Conservation (phyloP, 2,329 filamentous ascomycete species). For the Fusarium subtropicale region DNA sequence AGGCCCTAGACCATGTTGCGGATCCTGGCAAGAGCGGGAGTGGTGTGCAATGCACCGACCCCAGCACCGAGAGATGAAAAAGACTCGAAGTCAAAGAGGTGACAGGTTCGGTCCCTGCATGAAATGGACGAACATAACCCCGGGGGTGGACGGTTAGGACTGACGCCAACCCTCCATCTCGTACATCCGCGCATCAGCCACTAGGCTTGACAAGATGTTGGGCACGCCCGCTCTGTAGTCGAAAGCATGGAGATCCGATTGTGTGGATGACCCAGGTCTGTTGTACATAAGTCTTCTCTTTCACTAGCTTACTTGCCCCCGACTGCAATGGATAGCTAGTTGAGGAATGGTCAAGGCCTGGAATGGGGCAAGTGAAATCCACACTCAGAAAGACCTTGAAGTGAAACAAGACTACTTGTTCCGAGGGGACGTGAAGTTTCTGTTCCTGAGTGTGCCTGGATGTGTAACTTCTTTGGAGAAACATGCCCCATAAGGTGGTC, state of each 20-base stretch:
- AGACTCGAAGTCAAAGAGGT: slow-evolving; percentile 5
- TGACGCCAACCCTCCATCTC: slow-evolving; percentile 31
- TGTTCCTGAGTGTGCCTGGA: slow-evolving; percentile 38
- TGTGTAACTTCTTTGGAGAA: slow-evolving; percentile 27
- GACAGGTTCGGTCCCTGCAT: slow-evolving; percentile 44
- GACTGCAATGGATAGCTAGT: slow-evolving; percentile 36
- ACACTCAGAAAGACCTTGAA: slow-evolving; percentile 41
- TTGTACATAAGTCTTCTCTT: slow-evolving; percentile 12
- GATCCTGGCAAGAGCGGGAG: slow-evolving; percentile 32
- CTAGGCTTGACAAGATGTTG: slow-evolving; percentile 25
- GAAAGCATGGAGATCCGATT: neutral
- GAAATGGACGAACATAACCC: slow-evolving; percentile 34
- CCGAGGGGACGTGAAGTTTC: slow-evolving; percentile 37
- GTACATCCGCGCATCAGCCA: slow-evolving; percentile 9
- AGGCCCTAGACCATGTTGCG: slow-evolving; percentile 25
- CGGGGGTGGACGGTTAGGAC: slow-evolving; percentile 29
- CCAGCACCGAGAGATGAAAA: neutral
- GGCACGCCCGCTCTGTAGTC: slow-evolving; percentile 12
- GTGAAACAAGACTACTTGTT: slow-evolving; percentile 33
- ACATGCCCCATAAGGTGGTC: slow-evolving; percentile 28
- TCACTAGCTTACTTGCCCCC: slow-evolving; percentile 38
- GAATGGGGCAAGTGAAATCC: slow-evolving; percentile 46
- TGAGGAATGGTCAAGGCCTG: slow-evolving; percentile 43
- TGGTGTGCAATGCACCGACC: slow-evolving; percentile 14
- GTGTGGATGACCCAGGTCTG: slow-evolving; percentile 25